Percentiles rank a stretch among this genome's conserved stretches.
Evolutionary conservation across 192 early-diverging fungal genomes (phyloP).

Genomic region (Geranomyces variabilis): DNA sequence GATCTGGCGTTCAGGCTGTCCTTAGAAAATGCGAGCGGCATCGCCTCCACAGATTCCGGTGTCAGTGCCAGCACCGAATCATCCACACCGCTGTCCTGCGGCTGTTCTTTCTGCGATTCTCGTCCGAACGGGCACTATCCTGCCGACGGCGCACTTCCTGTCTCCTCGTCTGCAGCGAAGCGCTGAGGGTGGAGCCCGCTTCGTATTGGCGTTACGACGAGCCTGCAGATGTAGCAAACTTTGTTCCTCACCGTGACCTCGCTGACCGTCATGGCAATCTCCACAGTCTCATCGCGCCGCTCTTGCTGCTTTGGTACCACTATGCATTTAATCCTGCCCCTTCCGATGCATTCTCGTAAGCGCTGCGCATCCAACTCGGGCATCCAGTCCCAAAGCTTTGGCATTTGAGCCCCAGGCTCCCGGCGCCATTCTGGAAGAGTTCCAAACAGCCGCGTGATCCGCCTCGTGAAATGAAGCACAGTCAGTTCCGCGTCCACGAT

Average conservation of each 20-base stretch:
- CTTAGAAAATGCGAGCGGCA: conserved; percentile 12
- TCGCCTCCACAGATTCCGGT: not conserved
- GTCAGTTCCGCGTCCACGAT: conserved; percentile 30
- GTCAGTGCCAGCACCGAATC: not conserved
- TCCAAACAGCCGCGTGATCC: conserved; percentile 8
- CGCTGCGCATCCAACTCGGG: not conserved
- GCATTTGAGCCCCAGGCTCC: not conserved
- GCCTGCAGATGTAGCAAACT: no score
- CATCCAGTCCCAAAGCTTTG: conserved; percentile 22
- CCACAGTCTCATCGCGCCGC: no score
- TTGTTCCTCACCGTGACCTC: no score
- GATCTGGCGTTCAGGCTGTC: not conserved
- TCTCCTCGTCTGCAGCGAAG: no score
- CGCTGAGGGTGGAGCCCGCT: no score
- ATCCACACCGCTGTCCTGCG: no score
- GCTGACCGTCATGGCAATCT: no score
- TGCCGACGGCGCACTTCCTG: no score
- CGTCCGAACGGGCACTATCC: no score
- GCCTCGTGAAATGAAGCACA: conserved; percentile 34
- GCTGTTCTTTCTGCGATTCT: no score
- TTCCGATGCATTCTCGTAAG: not conserved
- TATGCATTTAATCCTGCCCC: not conserved
- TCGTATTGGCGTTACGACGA: no score
- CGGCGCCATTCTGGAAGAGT: not conserved
- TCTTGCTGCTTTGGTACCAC: not conserved